Evolutionary conservation across 164 flowering plant species (phyloP).

Genomic region (Liquidambar formosana): DNA sequence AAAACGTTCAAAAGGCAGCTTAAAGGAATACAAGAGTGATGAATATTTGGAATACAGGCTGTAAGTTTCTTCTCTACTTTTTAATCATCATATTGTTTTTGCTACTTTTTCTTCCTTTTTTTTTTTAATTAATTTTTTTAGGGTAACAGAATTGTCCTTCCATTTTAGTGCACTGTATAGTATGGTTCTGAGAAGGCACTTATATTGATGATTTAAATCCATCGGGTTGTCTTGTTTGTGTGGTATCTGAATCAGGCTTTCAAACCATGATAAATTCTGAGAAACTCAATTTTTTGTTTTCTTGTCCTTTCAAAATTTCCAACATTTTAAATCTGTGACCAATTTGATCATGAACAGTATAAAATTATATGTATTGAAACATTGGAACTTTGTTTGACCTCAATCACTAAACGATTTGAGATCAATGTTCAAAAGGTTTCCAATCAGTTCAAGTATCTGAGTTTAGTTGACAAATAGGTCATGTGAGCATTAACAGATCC

Average conservation of each 20-base stretch:
- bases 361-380: too few relatives aligned
- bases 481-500: too few relatives aligned
- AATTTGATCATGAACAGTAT: too few relatives aligned
- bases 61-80: constrained; percentile 44
- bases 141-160: too few relatives aligned
- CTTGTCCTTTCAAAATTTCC: not conserved
- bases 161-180: not conserved
- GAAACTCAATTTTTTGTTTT: not conserved
- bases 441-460: too few relatives aligned
- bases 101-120: not conserved
- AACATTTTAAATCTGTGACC: not conserved
- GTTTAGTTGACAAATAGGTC: too few relatives aligned
- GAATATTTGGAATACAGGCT: constrained; percentile 79
- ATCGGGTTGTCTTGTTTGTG: not conserved
- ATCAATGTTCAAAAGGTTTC: too few relatives aligned
- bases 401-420: too few relatives aligned
- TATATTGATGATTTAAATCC: not conserved
- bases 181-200: not conserved
- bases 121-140: not conserved
- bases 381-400: too few relatives aligned
- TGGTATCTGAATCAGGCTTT: not conserved
- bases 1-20: constrained; percentile 63
- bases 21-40: constrained; percentile 77
- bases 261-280: not conserved
- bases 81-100: not conserved